Evolutionary conservation across 768 basidiomycete species (phyloP).

Genomic region (Termitomyces sp.): DNA sequence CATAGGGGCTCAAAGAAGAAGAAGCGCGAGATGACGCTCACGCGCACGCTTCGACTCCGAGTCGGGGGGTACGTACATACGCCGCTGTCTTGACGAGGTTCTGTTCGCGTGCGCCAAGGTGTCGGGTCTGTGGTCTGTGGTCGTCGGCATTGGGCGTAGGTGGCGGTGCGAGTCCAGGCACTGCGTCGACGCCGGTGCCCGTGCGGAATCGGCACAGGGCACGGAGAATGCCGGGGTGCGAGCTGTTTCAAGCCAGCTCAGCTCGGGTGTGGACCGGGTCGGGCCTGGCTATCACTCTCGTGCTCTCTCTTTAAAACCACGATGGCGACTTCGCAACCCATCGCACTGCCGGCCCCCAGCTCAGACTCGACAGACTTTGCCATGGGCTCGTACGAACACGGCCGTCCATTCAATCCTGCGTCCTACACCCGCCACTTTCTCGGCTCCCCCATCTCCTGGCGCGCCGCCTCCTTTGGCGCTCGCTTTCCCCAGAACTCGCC

Average conservation of each 20-base stretch:
- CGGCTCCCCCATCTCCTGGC: conserved; percentile 73
- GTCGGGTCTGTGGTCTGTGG: no score
- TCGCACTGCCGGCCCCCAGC: conserved; percentile 38
- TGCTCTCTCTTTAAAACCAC: conserved; percentile 9
- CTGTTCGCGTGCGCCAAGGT: no score
- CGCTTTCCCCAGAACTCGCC: conserved; percentile 64
- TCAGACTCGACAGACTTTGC: conserved; percentile 25
- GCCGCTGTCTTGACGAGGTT: no score
- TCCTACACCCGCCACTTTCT: conserved; percentile 69
- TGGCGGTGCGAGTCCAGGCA: no score
- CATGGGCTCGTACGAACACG: conserved; percentile 52
- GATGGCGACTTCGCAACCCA: conserved; percentile 39
- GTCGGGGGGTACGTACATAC: no score
- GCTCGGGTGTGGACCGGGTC: background rate
- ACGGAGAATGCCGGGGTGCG: conserved; percentile 2
- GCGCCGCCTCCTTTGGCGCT: conserved; percentile 62
- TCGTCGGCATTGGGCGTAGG: no score
- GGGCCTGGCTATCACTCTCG: no score
- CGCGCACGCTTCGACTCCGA: no score
- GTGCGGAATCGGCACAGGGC: background rate
- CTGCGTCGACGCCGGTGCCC: no score
- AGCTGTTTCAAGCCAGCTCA: conserved; percentile 1
- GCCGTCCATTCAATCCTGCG: conserved; percentile 58
- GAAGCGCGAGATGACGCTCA: no score
- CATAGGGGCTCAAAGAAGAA: no score